A percentile compares a stretch with the other conserved stretches of the same genome.
These are phyloP conservation scores for Debaryomyces singareniensis DNA, from an alignment of 1,139 yeast genomes.

Conservation along the genomic window DNA sequence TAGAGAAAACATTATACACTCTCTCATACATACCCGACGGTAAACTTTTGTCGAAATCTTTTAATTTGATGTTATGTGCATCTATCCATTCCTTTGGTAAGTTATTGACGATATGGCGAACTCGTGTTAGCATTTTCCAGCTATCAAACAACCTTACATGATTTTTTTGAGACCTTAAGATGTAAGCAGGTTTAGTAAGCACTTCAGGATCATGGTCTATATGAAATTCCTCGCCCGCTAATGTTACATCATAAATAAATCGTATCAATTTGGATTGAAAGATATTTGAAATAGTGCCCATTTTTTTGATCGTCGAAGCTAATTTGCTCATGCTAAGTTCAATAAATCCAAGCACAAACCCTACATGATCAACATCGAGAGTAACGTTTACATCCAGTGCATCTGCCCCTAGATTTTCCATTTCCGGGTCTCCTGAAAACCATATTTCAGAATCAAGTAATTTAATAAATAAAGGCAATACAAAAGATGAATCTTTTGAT, in stretches of 20 bases:
- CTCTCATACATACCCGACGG: slow-evolving; percentile 49
- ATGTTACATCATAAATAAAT: slow-evolving; percentile 50
- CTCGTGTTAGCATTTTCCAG: slow-evolving; percentile 78
- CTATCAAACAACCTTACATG: slow-evolving; percentile 79
- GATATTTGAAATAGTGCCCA: background rate
- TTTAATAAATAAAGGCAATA: slow-evolving; percentile 15
- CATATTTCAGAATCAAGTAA: slow-evolving; percentile 37
- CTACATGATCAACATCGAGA: background rate
- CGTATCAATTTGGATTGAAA: slow-evolving; percentile 13
- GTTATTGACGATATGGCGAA: slow-evolving; percentile 63
- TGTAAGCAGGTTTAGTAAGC: slow-evolving; percentile 80
- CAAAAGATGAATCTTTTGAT: slow-evolving; percentile 17
- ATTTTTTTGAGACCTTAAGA: slow-evolving; percentile 60
- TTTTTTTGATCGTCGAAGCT: background rate
- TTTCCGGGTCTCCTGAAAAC: slow-evolving; percentile 17
- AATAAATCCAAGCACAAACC: background rate
- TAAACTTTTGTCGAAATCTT: slow-evolving; percentile 23
- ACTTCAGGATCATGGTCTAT: slow-evolving; percentile 85
- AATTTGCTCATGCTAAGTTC: background rate
- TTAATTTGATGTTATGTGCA: slow-evolving; percentile 16
- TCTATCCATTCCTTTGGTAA: slow-evolving; percentile 53
- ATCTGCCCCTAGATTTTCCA: too few relatives aligned
- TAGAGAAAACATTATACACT: slow-evolving; percentile 53
- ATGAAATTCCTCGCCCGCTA: slow-evolving; percentile 53
- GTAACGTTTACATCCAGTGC: too few relatives aligned